These are phyloP conservation scores for Diaporthe australafricana DNA, from an alignment of 2,329 filamentous ascomycete genomes.

Conservation along the genomic window DNA sequence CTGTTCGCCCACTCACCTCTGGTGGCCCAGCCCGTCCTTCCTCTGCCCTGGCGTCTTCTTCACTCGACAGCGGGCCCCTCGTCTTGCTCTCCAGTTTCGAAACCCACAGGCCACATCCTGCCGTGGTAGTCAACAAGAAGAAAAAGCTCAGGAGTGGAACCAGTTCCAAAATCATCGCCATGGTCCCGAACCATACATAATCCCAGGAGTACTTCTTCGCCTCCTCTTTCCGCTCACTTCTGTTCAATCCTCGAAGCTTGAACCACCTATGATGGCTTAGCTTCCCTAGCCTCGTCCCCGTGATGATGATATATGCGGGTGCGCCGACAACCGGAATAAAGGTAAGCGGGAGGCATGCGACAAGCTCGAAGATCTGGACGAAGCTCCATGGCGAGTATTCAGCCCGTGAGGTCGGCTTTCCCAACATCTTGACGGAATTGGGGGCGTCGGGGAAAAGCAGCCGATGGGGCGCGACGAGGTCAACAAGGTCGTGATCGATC, in stretches of 20 bases:
- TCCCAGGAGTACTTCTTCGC: slow-evolving; percentile 78
- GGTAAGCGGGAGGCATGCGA: slow-evolving; percentile 84
- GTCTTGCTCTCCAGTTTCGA: slow-evolving; percentile 77
- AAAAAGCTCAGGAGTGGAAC: slow-evolving; percentile 93
- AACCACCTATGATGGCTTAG: slow-evolving; percentile 94
- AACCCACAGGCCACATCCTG: slow-evolving; percentile 88
- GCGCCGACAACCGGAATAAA: slow-evolving; percentile 87
- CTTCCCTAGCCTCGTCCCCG: slow-evolving; percentile 87
- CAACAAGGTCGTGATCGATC: slow-evolving; percentile 77
- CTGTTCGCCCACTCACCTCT: slow-evolving; percentile 32
- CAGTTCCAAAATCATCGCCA: slow-evolving; percentile 87
- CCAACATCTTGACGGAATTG: slow-evolving; percentile 82
- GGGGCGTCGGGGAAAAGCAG: slow-evolving; percentile 75
- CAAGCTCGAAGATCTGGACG: slow-evolving; percentile 88
- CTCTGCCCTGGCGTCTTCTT: slow-evolving; percentile 36
- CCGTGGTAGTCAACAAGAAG: slow-evolving; percentile 88
- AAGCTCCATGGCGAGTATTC: slow-evolving; percentile 91
- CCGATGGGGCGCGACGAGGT: slow-evolving; percentile 76
- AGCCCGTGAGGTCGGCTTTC: slow-evolving; percentile 80
- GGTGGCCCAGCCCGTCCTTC: slow-evolving; percentile 36
- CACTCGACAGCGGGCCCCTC: slow-evolving; percentile 37
- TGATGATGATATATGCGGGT: slow-evolving; percentile 87
- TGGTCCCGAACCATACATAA: slow-evolving; percentile 93
- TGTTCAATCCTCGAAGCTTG: slow-evolving; percentile 79
- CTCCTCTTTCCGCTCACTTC: slow-evolving; percentile 78